Evolutionary conservation across 331 rosid genomes (phyloP), one percentile per base, ranked within the genome.

Genomic region (Quercus tomentella): DNA sequence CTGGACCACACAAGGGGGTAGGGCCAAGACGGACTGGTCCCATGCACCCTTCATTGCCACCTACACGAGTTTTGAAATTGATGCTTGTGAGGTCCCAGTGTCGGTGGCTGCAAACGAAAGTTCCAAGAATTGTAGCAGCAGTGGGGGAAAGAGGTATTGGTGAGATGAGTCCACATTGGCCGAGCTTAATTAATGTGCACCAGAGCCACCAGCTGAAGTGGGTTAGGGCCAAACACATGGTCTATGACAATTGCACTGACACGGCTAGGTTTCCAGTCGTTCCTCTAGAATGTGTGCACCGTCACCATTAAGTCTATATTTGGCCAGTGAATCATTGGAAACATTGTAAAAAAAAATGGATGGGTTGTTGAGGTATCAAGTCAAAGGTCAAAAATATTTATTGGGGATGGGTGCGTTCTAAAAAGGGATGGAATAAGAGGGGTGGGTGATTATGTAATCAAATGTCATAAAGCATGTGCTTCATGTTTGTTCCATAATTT

Each of bases 1-100:
- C 68, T 96, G 98, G 99, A 98, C 98, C 25, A 96, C 99, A 0
- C 98, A 96, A 20, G 99, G 98, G 1, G 99, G 99, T 11, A 81
- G 93, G 7, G 91, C 93, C 52, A 96, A 96, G 84, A 93, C 98
- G 5, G 98, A 96, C 74, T 93, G 99, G 99, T 87, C 91, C 73
- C 97, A 93, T 35, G 94, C 97, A 1, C 99, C 99, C 0, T 96
- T 96, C 79, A 7, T 90, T 2, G 97, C 90, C 2, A 80, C 92
- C 2, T 96, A 91, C 88, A 91, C 74, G 82, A 87, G 82, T 14
- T 96, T 92, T 80, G 21, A 89, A 88, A 65, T 96, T 72, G 77
- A 90, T 7, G 97, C 92, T 3, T 93, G 99, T 2, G 94, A 93
- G 79, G 70, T 79, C 54, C 80, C 88, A 0, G 88, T 61, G 41